These are phyloP conservation scores for Mycena capillaripes DNA, from an alignment of 768 basidiomycete species.

Conservation along the genomic window DNA sequence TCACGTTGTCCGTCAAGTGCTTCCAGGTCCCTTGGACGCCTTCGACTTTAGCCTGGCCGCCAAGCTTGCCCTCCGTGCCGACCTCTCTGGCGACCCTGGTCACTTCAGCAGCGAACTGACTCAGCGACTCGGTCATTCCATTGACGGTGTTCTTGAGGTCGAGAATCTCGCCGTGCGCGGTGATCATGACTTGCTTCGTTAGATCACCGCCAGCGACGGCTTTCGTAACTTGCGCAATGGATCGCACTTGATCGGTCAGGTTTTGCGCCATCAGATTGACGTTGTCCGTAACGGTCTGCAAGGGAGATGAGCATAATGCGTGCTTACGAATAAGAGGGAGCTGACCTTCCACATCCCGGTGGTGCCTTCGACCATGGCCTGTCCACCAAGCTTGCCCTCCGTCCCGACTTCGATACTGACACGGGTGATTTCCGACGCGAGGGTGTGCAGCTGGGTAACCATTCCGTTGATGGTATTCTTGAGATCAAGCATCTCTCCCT, in stretches of 20 bases:
- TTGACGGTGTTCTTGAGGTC: slow-evolving; percentile 95
- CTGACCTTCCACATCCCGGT: slow-evolving; percentile 94
- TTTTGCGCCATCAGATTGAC: slow-evolving; percentile 94
- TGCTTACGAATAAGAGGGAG: neutral
- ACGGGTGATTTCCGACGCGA: slow-evolving; percentile 89
- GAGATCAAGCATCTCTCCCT: slow-evolving; percentile 86
- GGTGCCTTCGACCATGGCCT: slow-evolving; percentile 73
- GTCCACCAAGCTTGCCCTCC: slow-evolving; percentile 94
- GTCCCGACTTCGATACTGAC: slow-evolving; percentile 94
- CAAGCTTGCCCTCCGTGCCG: slow-evolving; percentile 95
- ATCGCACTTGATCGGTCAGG: slow-evolving; percentile 90
- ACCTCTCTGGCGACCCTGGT: slow-evolving; percentile 94
- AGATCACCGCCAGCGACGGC: slow-evolving; percentile 95
- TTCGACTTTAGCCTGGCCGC: slow-evolving; percentile 93
- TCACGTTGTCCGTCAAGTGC: slow-evolving; percentile 95
- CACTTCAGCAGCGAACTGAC: slow-evolving; percentile 87
- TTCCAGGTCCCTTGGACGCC: slow-evolving; percentile 99
- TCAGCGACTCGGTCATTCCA: slow-evolving; percentile 91
- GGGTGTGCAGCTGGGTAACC: slow-evolving; percentile 84
- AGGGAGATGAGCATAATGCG: neutral
- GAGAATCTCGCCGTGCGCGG: slow-evolving; percentile 92
- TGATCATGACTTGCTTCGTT: slow-evolving; percentile 93
- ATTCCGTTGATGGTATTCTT: slow-evolving; percentile 90
- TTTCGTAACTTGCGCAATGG: slow-evolving; percentile 91
- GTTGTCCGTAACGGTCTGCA: slow-evolving; percentile 76